Evolutionary conservation across 345 rosid genomes (phyloP), one percentile per base, ranked within the genome.

Genomic region (Streptanthus diversifolius): DNA sequence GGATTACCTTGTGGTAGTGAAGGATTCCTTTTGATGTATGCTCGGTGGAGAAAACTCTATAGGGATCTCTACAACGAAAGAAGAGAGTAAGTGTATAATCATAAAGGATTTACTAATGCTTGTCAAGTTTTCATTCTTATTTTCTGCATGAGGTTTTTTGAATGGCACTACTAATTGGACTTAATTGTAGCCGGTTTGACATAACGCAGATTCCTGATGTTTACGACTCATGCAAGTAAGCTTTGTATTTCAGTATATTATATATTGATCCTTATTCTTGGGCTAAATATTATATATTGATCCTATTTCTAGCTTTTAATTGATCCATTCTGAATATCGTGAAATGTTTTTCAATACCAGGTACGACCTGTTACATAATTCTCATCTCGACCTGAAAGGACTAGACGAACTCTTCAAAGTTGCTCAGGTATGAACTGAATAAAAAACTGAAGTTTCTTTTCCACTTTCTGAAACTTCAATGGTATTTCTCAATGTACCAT

Each of bases 211-310:
- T 95, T 81, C 98, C 99, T 44, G 99, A 95, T 83, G 91, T 95
- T 79, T 95, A 95, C 57, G 99, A 95, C 86, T 95, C 99, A 15
- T 92, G 97, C 99, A 95, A 95, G 99, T 95, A 85, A 89, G 99
- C 81, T 45, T 40, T 40, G 51, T 71, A 24, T 65, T 77, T 44
- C 70, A 53, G 58, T 14, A 37, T 35, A 18, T 7, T 32, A 15
- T 63, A 32, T 55, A 53, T 7, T 12, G 12, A 4, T 47, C 53
- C 25, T 22, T 22, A 1, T 22, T 22, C 3, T 1, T 1, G 25
- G 25, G 25, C 25, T 22, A 22, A 22, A 37, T 25, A 18, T 7
- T 36, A 15, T 63, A 32, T 55, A 54, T 7, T 13, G 13, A 4
- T 48, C 53, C 27, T 25, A 25, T 25, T 25, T 4, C 19, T 58